Conservation (phyloP, 2,329 filamentous ascomycete genomes). For the Fusarium pseudoanthophilum region DNA sequence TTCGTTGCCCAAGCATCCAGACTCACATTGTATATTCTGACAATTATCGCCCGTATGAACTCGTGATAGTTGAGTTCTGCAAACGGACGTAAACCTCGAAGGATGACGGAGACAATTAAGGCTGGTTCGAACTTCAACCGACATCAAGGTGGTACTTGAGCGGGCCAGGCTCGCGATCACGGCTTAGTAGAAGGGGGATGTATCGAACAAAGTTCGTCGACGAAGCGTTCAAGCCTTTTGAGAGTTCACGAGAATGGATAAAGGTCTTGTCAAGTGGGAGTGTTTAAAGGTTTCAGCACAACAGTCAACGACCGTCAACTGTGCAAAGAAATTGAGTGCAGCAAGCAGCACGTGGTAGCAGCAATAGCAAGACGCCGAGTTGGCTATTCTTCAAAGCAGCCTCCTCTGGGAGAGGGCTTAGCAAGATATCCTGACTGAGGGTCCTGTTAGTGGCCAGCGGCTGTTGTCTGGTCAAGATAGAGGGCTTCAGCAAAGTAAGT, state of each 20-base stretch:
- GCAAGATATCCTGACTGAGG: constrained; percentile 41
- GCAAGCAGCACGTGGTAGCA: constrained; percentile 37
- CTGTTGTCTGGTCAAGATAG: constrained; percentile 28
- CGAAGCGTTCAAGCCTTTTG: constrained; percentile 4
- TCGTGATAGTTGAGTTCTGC: constrained; percentile 64
- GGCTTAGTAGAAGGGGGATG: constrained; percentile 20
- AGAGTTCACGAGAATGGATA: constrained; percentile 10
- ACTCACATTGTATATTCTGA: constrained; percentile 62
- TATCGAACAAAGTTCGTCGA: constrained; percentile 20
- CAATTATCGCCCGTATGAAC: constrained; percentile 68
- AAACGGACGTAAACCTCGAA: constrained; percentile 67
- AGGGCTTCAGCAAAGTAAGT: constrained; percentile 21
- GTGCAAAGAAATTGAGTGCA: constrained; percentile 17
- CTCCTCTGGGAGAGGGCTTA: constrained; percentile 32
- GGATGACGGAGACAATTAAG: constrained; percentile 67
- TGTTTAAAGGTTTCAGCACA: constrained; percentile 6
- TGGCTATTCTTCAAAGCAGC: constrained; percentile 42
- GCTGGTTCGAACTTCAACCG: constrained; percentile 66
- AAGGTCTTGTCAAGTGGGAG: constrained; percentile 3
- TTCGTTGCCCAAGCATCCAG: constrained; percentile 16
- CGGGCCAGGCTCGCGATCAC: constrained; percentile 44
- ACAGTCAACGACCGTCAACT: constrained; percentile 15
- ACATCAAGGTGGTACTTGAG: constrained; percentile 64
- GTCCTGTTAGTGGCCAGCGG: constrained; percentile 37
- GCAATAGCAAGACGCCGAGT: constrained; percentile 41